Evolutionary conservation across 2,329 filamentous ascomycete species (phyloP).

Genomic region (Leptographium lundbergii): DNA sequence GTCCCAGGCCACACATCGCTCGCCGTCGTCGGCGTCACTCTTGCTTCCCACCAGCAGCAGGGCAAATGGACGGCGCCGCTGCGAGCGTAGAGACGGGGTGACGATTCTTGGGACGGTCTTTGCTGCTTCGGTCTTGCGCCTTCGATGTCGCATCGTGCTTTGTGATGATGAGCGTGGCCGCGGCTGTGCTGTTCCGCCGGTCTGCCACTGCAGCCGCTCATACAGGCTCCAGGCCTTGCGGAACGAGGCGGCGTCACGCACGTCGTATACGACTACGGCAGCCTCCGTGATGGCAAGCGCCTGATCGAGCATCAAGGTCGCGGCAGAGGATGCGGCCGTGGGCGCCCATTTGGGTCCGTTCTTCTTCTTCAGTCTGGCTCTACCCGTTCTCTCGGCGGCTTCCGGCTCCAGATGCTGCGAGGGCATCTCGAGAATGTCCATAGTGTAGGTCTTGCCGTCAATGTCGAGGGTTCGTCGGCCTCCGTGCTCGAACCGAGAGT

Average conservation of each 20-base stretch:
- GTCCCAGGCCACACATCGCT: slow-evolving; percentile 16
- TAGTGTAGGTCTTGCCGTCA: slow-evolving; percentile 18
- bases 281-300: slow-evolving; percentile 28
- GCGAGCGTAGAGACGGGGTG: no score
- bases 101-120: no score
- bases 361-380: no score
- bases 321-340: no score
- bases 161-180: no score
- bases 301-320: slow-evolving; percentile 16
- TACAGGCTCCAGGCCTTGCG: slow-evolving; percentile 15
- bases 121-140: no score
- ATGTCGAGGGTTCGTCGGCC: slow-evolving; percentile 22
- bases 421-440: slow-evolving; percentile 25
- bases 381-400: no score
- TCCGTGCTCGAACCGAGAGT: slow-evolving; percentile 18
- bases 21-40: slow-evolving; percentile 19
- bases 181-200: no score
- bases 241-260: slow-evolving; percentile 17
- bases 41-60: slow-evolving; percentile 24
- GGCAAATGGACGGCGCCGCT: background rate
- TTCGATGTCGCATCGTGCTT: no score
- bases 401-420: no score
- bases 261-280: slow-evolving; percentile 23
- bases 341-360: no score
- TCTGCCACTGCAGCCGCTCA: slow-evolving; percentile 12